Evolutionary conservation across 768 basidiomycete species (phyloP), one percentile per base, ranked within the genome.

Genomic region (Candolleomyces efflorescens): DNA sequence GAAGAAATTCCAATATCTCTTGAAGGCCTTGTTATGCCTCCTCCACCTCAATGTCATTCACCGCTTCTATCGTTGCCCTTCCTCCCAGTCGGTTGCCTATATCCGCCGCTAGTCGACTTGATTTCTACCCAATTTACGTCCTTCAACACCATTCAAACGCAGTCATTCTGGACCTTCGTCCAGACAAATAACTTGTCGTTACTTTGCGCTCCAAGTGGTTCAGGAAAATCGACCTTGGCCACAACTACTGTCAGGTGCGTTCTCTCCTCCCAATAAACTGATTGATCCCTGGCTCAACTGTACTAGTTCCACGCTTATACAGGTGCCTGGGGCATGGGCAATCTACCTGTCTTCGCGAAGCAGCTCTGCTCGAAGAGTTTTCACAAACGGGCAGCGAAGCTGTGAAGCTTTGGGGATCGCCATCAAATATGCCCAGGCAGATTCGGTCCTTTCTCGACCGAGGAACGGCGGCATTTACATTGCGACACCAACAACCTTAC

Each of bases 141-240:
- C 27, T 79, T 98, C 68, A 97, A 94, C 64, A 83, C 86, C 1
- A 84, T 97, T 1, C 97, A 99, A 67, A 92, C 90, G 0, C 96
- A 98, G 61, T 76, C 82, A 6, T 91, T 90, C 69, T 98, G 96
- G 92, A 83, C 85, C 41, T 63, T 90, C 15, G 73, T 86, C 53
- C 83, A 86, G 65, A 88, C 91, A 3, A 74, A 77, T 41, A 68
- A 75, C 36, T 90, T 94, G 66, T 70, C 84, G 2, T 71, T 98
- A 27, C 62, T 97, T 11, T 89, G 87, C 63, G 90, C 87, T 0
- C 94, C 96, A 1, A 80, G 84, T 3, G 85, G 88, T 13, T 83
- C 84, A 57, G 95, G 95, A 0, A 97, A 96, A 68, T 86, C 91
- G 2, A 76, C 82, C 22, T 65, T 96, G 60, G 87, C 81, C 2